These are phyloP conservation scores for Voacanga thouarsii DNA, from an alignment of 257 asterid species.

Conservation along the genomic window DNA sequence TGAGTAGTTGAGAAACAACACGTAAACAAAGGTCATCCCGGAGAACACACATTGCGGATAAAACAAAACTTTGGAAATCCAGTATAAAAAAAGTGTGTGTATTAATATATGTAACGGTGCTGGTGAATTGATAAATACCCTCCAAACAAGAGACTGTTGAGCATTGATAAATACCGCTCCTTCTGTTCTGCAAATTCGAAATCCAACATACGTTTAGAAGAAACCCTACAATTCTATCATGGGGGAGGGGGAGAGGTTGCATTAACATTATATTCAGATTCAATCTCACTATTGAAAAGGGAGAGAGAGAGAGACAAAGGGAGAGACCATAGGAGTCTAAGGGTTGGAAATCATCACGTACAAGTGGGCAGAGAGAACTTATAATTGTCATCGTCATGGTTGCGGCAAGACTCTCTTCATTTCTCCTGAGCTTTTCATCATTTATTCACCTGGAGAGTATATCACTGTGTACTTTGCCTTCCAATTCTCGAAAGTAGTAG, in stretches of 20 bases:
- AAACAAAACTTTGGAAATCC: neutral
- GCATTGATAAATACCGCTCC: slow-evolving; percentile 71
- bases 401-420: slow-evolving; percentile 46
- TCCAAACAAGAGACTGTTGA: slow-evolving; percentile 55
- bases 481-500: too few species aligned
- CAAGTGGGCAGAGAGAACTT: slow-evolving; percentile 68
- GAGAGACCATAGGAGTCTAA: slow-evolving; percentile 59
- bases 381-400: slow-evolving; percentile 34
- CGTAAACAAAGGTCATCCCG: slow-evolving; percentile 57
- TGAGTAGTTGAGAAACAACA: slow-evolving; percentile 60
- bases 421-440: slow-evolving; percentile 58
- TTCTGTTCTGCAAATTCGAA: slow-evolving; percentile 65
- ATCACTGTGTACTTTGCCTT: too few species aligned
- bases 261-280: neutral
- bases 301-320: too few species aligned
- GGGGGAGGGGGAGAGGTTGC: neutral
- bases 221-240: slow-evolving; percentile 10
- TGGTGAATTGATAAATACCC: neutral
- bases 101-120: neutral
- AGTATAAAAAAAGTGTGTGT: neutral
- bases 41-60: slow-evolving; percentile 56
- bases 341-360: slow-evolving; percentile 72
- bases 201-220: slow-evolving; percentile 9
- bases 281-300: neutral
- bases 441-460: neutral